These are phyloP conservation scores for Dictyostelium discoideum DNA, from an alignment of 78 protist species.

Conservation along the genomic window DNA sequence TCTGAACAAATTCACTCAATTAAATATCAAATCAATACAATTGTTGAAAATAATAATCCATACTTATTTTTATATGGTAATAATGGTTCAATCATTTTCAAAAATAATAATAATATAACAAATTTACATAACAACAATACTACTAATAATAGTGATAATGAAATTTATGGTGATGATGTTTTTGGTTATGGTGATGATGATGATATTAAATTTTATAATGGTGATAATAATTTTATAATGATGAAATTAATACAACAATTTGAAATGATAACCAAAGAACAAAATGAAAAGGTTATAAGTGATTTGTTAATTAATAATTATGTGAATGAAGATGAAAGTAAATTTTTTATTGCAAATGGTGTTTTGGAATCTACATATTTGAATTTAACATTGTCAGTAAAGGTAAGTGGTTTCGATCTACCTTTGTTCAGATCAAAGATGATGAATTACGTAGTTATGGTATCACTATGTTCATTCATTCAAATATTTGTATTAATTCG, in stretches of 20 bases:
- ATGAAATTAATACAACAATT: background rate
- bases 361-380: background rate
- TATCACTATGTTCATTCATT: slow-evolving; percentile 39
- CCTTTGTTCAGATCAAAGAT: slow-evolving; percentile 9
- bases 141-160: no score
- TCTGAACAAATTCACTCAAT: background rate
- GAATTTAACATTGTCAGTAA: background rate
- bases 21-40: slow-evolving; percentile 9
- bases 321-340: background rate
- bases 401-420: background rate
- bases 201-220: background rate
- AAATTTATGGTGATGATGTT: no score
- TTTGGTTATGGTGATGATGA: no score
- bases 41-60: background rate
- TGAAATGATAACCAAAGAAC: background rate
- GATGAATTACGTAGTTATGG: slow-evolving; percentile 61
- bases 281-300: background rate
- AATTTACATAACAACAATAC: no score
- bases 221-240: background rate
- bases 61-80: background rate
- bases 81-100: background rate
- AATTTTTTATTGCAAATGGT: background rate
- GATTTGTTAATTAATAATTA: background rate
- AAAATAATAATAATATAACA: no score
- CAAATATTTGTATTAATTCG: slow-evolving; percentile 69